phyloP scores from a whole-genome alignment of 352 stramenopile species.

The Phytophthora multivora region DNA sequence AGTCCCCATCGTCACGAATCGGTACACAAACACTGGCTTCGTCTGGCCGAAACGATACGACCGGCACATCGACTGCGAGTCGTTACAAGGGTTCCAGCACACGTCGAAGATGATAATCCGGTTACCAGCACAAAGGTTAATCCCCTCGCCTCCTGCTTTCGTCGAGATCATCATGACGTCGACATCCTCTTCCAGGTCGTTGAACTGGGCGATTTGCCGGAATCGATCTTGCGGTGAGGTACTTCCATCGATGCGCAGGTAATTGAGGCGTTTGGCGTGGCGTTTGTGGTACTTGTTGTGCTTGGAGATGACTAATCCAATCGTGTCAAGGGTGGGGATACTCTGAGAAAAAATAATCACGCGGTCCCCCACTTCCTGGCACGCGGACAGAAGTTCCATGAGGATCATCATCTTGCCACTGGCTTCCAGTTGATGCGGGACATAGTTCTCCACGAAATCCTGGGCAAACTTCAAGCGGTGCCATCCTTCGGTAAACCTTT shows the following conservation, averaged over 20 bases:
- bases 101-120: conserved; percentile 93
- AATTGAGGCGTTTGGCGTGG: conserved; percentile 53
- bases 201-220: conserved; percentile 82
- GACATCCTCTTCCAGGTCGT: conserved; percentile 79
- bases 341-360: conserved; percentile 92
- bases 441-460: conserved; percentile 67
- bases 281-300: conserved; percentile 62
- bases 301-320: conserved; percentile 71
- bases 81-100: conserved; percentile 92
- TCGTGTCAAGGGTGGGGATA: conserved; percentile 84
- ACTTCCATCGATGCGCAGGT: conserved; percentile 84
- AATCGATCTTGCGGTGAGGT: conserved; percentile 82
- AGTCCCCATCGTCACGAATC: conserved; percentile 90
- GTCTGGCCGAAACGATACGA: conserved; percentile 93
- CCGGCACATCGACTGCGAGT: conserved; percentile 93
- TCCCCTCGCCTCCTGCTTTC: conserved; percentile 85
- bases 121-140: conserved; percentile 90
- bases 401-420: conserved; percentile 90
- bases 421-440: conserved; percentile 52
- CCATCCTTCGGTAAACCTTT: not conserved
- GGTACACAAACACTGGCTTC: conserved; percentile 93
- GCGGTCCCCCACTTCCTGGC: conserved; percentile 74
- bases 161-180: conserved; percentile 90
- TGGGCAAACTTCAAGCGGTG: conserved; percentile 81
- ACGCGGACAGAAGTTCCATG: conserved; percentile 78